phyloP scores from a whole-genome alignment of 805 yeast genomes.

The Saccharomycopsis oosterbeekiorum region DNA sequence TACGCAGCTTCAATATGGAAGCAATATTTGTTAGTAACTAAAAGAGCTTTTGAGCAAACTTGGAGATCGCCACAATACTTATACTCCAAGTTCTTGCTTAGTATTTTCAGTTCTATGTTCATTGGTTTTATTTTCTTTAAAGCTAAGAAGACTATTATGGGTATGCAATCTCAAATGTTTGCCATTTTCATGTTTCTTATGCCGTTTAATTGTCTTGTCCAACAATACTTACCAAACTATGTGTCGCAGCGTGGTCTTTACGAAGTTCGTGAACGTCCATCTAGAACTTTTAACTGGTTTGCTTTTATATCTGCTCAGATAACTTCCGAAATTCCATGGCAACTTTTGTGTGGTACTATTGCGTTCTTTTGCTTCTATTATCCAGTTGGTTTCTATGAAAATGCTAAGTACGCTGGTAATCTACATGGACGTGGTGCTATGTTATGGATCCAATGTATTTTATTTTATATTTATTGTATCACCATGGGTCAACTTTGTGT shows the following conservation, averaged over 20 bases:
- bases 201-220: conserved; percentile 41
- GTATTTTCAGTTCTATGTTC: conserved; percentile 44
- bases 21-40: conserved; percentile 37
- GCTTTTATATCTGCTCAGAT: conserved; percentile 42
- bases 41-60: conserved; percentile 48
- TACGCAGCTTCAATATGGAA: conserved; percentile 36
- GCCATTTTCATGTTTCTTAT: conserved; percentile 48
- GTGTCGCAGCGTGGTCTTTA: conserved; percentile 51
- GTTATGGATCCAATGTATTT: conserved; percentile 35
- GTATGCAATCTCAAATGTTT: conserved; percentile 56
- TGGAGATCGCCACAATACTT: conserved; percentile 56
- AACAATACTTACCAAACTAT: conserved; percentile 56
- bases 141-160: conserved; percentile 51
- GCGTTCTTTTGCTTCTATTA: conserved; percentile 59
- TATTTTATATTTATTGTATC: conserved; percentile 45
- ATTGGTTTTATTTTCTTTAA: conserved; percentile 62
- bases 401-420: conserved; percentile 40
- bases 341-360: conserved; percentile 48
- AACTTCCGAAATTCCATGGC: conserved; percentile 59
- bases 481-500: conserved; percentile 50
- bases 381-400: conserved; percentile 56
- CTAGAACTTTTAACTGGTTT: conserved; percentile 61
- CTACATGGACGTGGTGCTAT: conserved; percentile 48
- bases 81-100: conserved; percentile 47
- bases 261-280: conserved; percentile 66